A percentile compares a stretch with the other conserved stretches of the same genome.
These are phyloP conservation scores for Pseudogymnoascus sp. DNA, from an alignment of 2,329 filamentous ascomycete species.

Conservation along the genomic window DNA sequence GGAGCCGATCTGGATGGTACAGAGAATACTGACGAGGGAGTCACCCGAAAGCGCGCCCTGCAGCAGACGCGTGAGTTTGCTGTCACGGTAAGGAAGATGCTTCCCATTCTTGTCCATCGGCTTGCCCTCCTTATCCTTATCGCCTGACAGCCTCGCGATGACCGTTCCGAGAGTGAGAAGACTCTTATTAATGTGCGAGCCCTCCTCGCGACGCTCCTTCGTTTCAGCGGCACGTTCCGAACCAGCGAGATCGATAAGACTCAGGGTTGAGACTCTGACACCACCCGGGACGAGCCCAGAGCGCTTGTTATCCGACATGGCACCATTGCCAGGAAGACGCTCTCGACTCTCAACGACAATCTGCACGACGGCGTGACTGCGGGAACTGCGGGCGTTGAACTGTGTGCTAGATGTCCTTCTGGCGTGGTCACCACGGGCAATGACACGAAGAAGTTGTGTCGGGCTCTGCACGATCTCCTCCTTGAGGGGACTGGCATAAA, in stretches of 20 bases:
- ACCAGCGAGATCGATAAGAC: slow-evolving; percentile 90
- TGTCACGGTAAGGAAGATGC: slow-evolving; percentile 93
- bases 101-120: slow-evolving; percentile 73
- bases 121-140: slow-evolving; percentile 73
- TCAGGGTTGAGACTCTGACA: slow-evolving; percentile 89
- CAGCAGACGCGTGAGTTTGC: slow-evolving; percentile 86
- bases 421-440: slow-evolving; percentile 86
- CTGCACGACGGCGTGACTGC: slow-evolving; percentile 96
- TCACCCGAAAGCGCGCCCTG: slow-evolving; percentile 89
- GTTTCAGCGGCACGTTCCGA: slow-evolving; percentile 93
- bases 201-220: slow-evolving; percentile 88
- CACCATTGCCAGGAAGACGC: slow-evolving; percentile 50
- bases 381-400: slow-evolving; percentile 92
- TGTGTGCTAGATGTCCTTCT: slow-evolving; percentile 88
- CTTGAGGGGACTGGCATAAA: slow-evolving; percentile 91
- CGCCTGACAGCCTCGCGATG: slow-evolving; percentile 82
- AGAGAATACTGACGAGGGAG: slow-evolving; percentile 93
- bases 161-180: slow-evolving; percentile 90
- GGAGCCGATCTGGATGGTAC: slow-evolving; percentile 85
- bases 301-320: slow-evolving; percentile 52
- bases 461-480: slow-evolving; percentile 98
- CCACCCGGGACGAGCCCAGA: slow-evolving; percentile 70
- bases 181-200: slow-evolving; percentile 98
- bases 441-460: slow-evolving; percentile 87
- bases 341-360: slow-evolving; percentile 97